These are phyloP conservation scores for Erodium texanum DNA, from an alignment of 441 rosid genomes.

Conservation along the genomic window DNA sequence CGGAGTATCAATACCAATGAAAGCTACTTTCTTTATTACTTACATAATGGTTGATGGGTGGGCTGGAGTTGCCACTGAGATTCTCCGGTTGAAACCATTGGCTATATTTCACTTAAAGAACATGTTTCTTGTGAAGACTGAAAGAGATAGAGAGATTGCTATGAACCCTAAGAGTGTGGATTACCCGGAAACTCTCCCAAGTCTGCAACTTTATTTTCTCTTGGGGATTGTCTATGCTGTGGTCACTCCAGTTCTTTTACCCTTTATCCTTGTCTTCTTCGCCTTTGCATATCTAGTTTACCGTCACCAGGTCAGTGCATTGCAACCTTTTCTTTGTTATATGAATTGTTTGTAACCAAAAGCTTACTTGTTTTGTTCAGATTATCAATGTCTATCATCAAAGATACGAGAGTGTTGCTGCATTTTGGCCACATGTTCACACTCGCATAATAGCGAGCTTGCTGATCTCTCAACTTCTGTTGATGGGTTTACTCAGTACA, in stretches of 20 bases:
- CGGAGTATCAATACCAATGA: constrained; percentile 72
- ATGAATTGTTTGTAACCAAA: not conserved
- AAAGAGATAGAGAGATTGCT: constrained; percentile 86
- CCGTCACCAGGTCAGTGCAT: constrained; percentile 72
- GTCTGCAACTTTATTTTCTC: constrained; percentile 75
- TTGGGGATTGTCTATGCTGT: constrained; percentile 84
- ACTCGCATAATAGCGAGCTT: constrained; percentile 57
- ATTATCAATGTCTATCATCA: constrained; percentile 88
- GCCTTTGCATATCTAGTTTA: constrained; percentile 67
- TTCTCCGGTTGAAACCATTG: constrained; percentile 69
- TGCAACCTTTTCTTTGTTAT: not conserved
- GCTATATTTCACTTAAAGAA: constrained; percentile 81
- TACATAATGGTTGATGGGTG: constrained; percentile 56
- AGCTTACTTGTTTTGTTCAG: constrained; percentile 26
- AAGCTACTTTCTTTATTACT: not conserved
- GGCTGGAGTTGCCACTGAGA: constrained; percentile 93
- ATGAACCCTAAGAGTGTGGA: constrained; percentile 89
- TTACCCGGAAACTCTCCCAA: constrained; percentile 83
- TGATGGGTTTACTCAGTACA: constrained; percentile 75
- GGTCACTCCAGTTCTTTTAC: constrained; percentile 78
- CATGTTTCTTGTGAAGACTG: constrained; percentile 85
- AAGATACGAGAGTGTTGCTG: constrained; percentile 79
- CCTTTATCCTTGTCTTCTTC: constrained; percentile 79
- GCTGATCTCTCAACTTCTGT: constrained; percentile 63
- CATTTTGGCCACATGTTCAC: constrained; percentile 93